phyloP scores from a whole-genome alignment of 495 filamentous ascomycete species.

The Aspergillus cavernicola region DNA sequence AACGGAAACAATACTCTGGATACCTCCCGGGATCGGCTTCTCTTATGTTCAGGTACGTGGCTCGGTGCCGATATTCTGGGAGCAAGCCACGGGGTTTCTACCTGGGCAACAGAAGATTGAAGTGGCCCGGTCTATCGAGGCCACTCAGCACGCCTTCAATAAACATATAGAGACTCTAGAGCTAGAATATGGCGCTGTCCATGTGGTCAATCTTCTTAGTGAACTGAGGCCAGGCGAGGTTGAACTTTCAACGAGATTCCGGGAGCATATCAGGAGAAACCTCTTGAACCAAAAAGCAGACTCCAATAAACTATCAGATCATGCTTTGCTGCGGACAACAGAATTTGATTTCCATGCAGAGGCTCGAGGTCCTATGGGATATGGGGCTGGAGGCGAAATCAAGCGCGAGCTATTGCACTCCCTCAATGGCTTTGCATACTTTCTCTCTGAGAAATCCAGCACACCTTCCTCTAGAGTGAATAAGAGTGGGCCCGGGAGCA shows the following conservation, averaged over 20 bases:
- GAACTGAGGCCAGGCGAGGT: slow-evolving; percentile 78
- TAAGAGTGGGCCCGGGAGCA: slow-evolving; percentile 36
- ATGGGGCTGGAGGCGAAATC: slow-evolving; percentile 81
- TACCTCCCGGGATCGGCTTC: slow-evolving; percentile 70
- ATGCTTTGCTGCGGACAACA: slow-evolving; percentile 69
- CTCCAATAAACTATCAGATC: slow-evolving; percentile 47
- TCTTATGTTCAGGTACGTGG: slow-evolving; percentile 92
- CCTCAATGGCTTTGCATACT: slow-evolving; percentile 84
- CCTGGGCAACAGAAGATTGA: slow-evolving; percentile 94
- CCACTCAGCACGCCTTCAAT: slow-evolving; percentile 91
- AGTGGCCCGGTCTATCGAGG: slow-evolving; percentile 82
- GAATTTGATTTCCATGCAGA: slow-evolving; percentile 96
- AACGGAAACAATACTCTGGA: slow-evolving; percentile 66
- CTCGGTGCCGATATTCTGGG: slow-evolving; percentile 95
- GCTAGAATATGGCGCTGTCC: slow-evolving; percentile 79
- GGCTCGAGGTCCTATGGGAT: slow-evolving; percentile 80
- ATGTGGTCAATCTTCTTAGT: slow-evolving; percentile 89
- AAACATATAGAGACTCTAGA: slow-evolving; percentile 86
- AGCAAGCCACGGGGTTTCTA: slow-evolving; percentile 81
- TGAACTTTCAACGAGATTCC: slow-evolving; percentile 73
- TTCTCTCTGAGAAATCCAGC: slow-evolving; percentile 64
- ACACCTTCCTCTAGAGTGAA: slow-evolving; percentile 19
- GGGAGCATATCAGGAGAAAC: slow-evolving; percentile 69
- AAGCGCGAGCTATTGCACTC: slow-evolving; percentile 67
- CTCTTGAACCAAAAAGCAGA: slow-evolving; percentile 52